Evolutionary conservation across 306 rosid species (phyloP).

Genomic region (Glycyrrhiza uralensis): DNA sequence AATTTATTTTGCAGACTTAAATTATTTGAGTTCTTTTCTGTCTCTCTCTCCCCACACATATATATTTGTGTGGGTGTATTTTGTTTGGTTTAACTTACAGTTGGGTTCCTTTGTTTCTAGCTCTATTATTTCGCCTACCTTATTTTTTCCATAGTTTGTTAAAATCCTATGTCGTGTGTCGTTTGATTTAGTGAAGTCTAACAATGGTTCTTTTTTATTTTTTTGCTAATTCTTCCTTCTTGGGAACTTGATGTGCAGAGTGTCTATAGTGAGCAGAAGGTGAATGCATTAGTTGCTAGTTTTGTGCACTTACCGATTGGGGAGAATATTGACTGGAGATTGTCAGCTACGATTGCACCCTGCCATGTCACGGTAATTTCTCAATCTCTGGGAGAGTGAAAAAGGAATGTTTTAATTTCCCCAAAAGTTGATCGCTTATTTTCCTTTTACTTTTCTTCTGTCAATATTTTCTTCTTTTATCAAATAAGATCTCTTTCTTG

Average conservation of each 20-base stretch:
- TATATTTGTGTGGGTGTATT: neutral
- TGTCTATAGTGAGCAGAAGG: conserved; percentile 82
- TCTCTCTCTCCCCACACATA: neutral
- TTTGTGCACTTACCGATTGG: conserved; percentile 85
- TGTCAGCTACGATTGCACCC: conserved; percentile 92
- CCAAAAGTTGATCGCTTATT: neutral
- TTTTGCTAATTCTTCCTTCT: conserved; percentile 14
- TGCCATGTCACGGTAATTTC: conserved; percentile 87
- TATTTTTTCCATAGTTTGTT: neutral
- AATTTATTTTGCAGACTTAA: neutral
- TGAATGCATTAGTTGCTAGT: conserved; percentile 84
- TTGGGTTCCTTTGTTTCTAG: neutral
- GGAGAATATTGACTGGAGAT: conserved; percentile 92
- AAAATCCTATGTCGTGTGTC: neutral
- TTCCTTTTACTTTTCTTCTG: neutral
- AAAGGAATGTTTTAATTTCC: neutral
- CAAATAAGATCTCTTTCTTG: neutral
- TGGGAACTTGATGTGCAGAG: conserved; percentile 55
- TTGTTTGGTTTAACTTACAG: neutral
- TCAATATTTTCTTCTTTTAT: conserved; percentile 1
- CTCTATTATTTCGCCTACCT: neutral
- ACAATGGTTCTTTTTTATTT: neutral
- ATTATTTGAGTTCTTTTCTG: neutral
- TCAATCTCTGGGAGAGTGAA: conserved; percentile 11
- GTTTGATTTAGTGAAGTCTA: neutral